A percentile compares a stretch with the other conserved stretches of the same genome.
These are phyloP conservation scores for Vitis rotundifolia DNA, from an alignment of 164 flowering plant species.

Conservation along the genomic window DNA sequence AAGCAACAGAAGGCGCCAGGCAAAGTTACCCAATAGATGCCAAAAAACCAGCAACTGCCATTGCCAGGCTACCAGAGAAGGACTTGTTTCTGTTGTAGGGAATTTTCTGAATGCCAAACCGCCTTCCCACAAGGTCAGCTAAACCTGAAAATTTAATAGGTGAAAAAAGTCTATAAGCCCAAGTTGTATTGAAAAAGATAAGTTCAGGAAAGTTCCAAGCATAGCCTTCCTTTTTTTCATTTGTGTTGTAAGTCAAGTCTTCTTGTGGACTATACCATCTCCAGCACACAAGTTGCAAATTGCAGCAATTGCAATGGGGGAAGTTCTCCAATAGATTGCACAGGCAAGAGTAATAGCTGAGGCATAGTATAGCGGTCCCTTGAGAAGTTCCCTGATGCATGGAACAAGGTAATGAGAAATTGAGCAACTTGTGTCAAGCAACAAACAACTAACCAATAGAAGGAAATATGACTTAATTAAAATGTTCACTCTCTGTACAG, in stretches of 20 bases:
- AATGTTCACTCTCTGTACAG: not conserved
- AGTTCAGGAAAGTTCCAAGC: not conserved
- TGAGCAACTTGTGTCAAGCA: slow-evolving; percentile 1
- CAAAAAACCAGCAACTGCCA: slow-evolving; percentile 76
- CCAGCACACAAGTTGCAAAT: slow-evolving; percentile 95
- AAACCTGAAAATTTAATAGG: slow-evolving; percentile 47
- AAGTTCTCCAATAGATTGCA: slow-evolving; percentile 77
- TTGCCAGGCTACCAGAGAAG: slow-evolving; percentile 70
- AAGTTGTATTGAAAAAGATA: not conserved
- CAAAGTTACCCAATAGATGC: slow-evolving; percentile 60
- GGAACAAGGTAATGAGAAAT: slow-evolving; percentile 1
- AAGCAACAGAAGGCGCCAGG: not conserved
- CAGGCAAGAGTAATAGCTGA: slow-evolving; percentile 59
- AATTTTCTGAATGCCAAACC: slow-evolving; percentile 66
- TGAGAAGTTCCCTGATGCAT: slow-evolving; percentile 78
- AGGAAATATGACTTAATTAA: not conserved
- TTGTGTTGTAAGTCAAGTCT: not conserved
- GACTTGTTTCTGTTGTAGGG: slow-evolving; percentile 82
- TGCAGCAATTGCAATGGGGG: slow-evolving; percentile 73
- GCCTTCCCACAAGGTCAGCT: slow-evolving; percentile 88
- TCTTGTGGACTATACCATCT: slow-evolving; percentile 59
- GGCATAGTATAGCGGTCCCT: slow-evolving; percentile 90
- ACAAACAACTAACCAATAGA: not conserved
- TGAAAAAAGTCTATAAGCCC: not conserved
- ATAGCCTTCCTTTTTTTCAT: not conserved